Base-by-base conservation (phyloP, 805 yeast species). In the Ogataea parapolymorpha region DNA sequence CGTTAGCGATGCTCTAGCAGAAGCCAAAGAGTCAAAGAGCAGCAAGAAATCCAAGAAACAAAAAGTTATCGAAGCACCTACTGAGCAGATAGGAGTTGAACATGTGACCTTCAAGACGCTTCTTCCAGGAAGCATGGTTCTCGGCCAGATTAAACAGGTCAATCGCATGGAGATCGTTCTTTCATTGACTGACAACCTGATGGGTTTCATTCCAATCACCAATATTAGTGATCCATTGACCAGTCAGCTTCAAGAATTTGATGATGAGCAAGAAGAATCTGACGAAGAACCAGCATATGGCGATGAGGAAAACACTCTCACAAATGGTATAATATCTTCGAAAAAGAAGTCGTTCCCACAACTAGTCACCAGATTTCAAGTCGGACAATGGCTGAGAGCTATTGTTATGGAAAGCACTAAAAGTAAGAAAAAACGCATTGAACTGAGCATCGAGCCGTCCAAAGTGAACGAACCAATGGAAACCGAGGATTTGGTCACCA, bases 331-430 rank as follows among this genome's bases (percentile, higher is more conserved):
- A 4, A 23, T 39, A 10, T 35, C 44, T 3, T 49, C 61, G 4
- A 42, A 55, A 36, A 26, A 50, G 52, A 38, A 64, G 63, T 75
- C 71, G 30, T 68, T 82, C 41, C 95, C 95, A 6, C 65, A 68
- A 13, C 68, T 85, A 40, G 59, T 65, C 1, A 57, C 68, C 2
- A 59, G 76, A 37, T 88, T 90, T 65, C 60, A 62, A 26, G 53
- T 78, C 27, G 98, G 98, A 8, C 91, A 85, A 61, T 91, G 93
- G 88, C 66, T 93, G 30, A 77, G 93, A 51, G 96, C 95, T 23
- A 64, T 72, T 32, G 90, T 90, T n/a, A 74, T 77, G 7, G 77
- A 77, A 30, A 66, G 65, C 22, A 53, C 59, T 11, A 67, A 67
- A 42, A 35, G 41, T 8, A 55, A 65, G 33, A 65, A 67, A 59